Evolutionary conservation across 1,284 basidiomycete species (phyloP), one percentile per base, ranked within the genome.

Genomic region (Puccinia sorghi): DNA sequence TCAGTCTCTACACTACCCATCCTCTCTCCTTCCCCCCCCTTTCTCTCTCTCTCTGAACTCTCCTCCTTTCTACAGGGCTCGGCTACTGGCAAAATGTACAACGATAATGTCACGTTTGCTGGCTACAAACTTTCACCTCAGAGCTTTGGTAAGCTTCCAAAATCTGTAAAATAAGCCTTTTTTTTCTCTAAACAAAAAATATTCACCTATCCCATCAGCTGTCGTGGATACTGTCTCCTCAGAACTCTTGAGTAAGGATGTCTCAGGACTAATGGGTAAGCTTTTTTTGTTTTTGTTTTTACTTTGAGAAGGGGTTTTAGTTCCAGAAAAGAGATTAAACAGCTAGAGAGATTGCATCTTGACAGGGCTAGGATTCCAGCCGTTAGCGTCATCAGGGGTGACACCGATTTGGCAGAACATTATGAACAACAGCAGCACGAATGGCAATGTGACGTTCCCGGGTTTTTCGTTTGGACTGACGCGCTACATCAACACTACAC

Each of bases 321-420:
- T 12, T 17, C 20, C 9, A 5, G 6, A 17, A 17, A 52, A 4
- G 50, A 52, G 20, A 17, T 5, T 52, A 4, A 52, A 13, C 7
- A 52, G 4, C 20, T 5, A 52, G 50, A 9, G 50, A 52, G 20
- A 9, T 52, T 22, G 4, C 3, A 11, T 56, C 7, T 56, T 56
- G 22, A 56, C 17, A 83, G 83, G 83, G 17, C 81, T 84, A 41
- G 83, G 83, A 59, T 86, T 85, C 81, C 83, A 85, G 73, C 78
- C 82, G 22, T 83, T 86, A n/a, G 83, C 85, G 13, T 83, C 84
- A 4, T 84, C 84, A 13, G 82, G 83, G 20, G 83, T 83, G 0
- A 84, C 84, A 20, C 86, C 86, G 6, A 85, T 85, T 80, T 86
- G 86, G 86, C 82, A 86, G 80, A 84, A 84, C 57, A 82, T 86